phyloP scores from a whole-genome alignment of 768 basidiomycete genomes.

The Lyophyllum shimeji region DNA sequence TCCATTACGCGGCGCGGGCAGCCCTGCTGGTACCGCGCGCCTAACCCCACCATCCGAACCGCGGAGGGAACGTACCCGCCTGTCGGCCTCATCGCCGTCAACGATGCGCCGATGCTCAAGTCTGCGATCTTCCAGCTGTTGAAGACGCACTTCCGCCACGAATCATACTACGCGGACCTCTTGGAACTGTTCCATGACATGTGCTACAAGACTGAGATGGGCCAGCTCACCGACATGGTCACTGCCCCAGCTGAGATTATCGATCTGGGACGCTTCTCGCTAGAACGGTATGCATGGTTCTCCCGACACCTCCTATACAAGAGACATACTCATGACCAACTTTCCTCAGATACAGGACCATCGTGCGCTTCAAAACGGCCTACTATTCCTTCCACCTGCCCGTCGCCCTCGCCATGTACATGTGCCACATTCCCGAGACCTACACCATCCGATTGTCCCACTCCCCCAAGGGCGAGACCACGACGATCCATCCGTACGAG shows the following conservation, averaged over 20 bases:
- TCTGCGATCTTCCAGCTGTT: conserved; percentile 89
- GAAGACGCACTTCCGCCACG: conserved; percentile 79
- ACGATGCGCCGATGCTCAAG: conserved; percentile 96
- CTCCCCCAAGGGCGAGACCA: conserved; percentile 1
- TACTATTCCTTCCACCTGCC: conserved; percentile 99
- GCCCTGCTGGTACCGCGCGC: conserved; percentile 84
- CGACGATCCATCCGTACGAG: conserved; percentile 58
- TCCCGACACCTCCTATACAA: not conserved
- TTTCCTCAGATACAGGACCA: conserved; percentile 72
- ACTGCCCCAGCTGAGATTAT: conserved; percentile 89
- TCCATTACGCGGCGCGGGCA: conserved; percentile 92
- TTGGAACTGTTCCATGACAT: conserved; percentile 90
- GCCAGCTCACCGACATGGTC: conserved; percentile 92
- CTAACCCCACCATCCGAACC: conserved; percentile 10
- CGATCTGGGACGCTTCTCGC: conserved; percentile 84
- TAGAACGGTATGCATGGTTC: conserved; percentile 61
- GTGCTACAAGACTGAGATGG: conserved; percentile 91
- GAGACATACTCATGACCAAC: not conserved
- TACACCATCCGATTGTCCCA: conserved; percentile 30
- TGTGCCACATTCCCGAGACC: conserved; percentile 59
- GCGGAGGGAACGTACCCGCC: conserved; percentile 22
- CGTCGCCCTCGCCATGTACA: conserved; percentile 88
- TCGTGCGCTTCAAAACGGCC: conserved; percentile 96
- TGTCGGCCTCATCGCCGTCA: conserved; percentile 86
- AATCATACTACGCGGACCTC: conserved; percentile 83